Conservation (phyloP, 2,329 filamentous ascomycete species). For the Salinomyces thailandicus region DNA sequence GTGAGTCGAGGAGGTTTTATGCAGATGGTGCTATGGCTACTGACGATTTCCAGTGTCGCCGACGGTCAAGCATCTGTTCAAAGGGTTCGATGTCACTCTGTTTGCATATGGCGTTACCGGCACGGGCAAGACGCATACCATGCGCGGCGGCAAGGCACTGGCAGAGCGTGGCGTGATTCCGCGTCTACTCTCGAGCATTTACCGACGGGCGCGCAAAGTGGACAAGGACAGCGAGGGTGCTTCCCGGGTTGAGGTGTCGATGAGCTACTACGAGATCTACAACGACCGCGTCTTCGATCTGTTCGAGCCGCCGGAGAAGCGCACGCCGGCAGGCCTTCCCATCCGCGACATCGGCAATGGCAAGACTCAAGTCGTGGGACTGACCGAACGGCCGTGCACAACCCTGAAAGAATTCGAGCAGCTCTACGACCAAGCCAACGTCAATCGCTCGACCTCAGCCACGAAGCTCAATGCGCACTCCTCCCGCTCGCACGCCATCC, state of each 20-base stretch:
- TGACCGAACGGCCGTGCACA: slow-evolving; percentile 71
- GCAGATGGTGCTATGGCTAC: not conserved
- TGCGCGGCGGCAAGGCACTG: slow-evolving; percentile 55
- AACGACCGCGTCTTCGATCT: slow-evolving; percentile 93
- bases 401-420: slow-evolving; percentile 77
- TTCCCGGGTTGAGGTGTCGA: slow-evolving; percentile 76
- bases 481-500: slow-evolving; percentile 88
- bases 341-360: slow-evolving; percentile 93
- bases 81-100: slow-evolving; percentile 97
- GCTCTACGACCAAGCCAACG: slow-evolving; percentile 80
- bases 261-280: slow-evolving; percentile 73
- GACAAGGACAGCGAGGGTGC: slow-evolving; percentile 39
- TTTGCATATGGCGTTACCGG: slow-evolving; percentile 96
- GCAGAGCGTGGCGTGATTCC: slow-evolving; percentile 54
- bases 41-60: slow-evolving; percentile 57
- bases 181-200: slow-evolving; percentile 54
- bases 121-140: slow-evolving; percentile 95
- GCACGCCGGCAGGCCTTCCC: slow-evolving; percentile 66
- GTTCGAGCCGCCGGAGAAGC: slow-evolving; percentile 73
- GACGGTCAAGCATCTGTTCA: slow-evolving; percentile 83
- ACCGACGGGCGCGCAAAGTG: slow-evolving; percentile 47
- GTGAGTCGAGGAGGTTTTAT: slow-evolving; percentile 36
- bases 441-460: slow-evolving; percentile 80
- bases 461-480: slow-evolving; percentile 97
- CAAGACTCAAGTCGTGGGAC: slow-evolving; percentile 83